phyloP scores from a whole-genome alignment of 2,329 filamentous ascomycete genomes.

The Fusarium sp. region DNA sequence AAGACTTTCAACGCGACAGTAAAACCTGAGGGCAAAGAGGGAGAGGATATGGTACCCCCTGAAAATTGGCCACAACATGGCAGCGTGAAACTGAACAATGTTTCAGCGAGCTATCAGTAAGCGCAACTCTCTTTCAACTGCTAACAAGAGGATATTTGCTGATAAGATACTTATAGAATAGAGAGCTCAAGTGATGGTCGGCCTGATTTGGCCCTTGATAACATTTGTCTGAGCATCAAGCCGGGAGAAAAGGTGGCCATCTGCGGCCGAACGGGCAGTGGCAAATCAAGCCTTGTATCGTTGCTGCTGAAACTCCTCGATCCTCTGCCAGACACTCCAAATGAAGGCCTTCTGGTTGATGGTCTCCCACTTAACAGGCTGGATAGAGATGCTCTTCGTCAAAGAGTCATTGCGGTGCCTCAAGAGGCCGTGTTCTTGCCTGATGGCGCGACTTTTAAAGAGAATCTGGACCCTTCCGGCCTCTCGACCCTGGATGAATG shows the following conservation, averaged over 20 bases:
- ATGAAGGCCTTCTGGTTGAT: constrained; percentile 51
- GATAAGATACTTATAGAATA: constrained; percentile 20
- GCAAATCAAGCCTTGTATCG: constrained; percentile 54
- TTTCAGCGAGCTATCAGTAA: constrained; percentile 46
- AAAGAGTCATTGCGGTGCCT: constrained; percentile 59
- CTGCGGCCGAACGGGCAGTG: constrained; percentile 50
- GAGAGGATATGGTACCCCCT: constrained; percentile 24
- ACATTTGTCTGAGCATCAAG: constrained; percentile 41
- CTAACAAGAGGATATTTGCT: constrained; percentile 14
- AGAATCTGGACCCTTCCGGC: constrained; percentile 54
- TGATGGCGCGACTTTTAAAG: constrained; percentile 49
- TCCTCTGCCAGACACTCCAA: constrained; percentile 38
- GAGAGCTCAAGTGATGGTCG: neutral
- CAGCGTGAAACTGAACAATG: constrained; percentile 39
- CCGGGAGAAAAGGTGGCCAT: constrained; percentile 48
- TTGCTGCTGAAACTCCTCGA: constrained; percentile 54
- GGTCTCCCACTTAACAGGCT: constrained; percentile 48
- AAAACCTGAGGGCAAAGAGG: constrained; percentile 32
- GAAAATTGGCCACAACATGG: constrained; percentile 45
- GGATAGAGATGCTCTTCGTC: constrained; percentile 52
- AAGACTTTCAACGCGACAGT: constrained; percentile 34
- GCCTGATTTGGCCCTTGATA: constrained; percentile 36
- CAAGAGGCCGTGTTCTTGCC: constrained; percentile 63
- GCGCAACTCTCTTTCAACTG: constrained; percentile 16
- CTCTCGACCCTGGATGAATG: constrained; percentile 45